phyloP scores from a whole-genome alignment of 768 basidiomycete species.

The Agaricus bisporus region DNA sequence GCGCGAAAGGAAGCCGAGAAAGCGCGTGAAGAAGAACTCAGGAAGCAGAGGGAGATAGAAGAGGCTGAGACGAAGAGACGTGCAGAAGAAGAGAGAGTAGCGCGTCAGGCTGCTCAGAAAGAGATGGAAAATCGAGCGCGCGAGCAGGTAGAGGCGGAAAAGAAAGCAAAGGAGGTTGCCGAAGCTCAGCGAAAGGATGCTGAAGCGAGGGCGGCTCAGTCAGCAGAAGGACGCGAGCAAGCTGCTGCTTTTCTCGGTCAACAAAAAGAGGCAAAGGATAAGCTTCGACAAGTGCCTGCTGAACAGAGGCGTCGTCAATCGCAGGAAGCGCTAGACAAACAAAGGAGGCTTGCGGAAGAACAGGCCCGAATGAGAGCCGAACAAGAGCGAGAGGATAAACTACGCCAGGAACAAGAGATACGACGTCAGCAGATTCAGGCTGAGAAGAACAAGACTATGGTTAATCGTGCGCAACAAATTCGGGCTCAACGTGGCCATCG shows the following conservation, averaged over 20 bases:
- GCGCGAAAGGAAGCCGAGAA: neutral
- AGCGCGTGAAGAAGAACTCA: neutral
- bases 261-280: neutral
- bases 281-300: neutral
- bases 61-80: neutral
- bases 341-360: constrained; percentile 1
- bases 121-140: neutral
- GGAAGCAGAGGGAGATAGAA: neutral
- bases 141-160: neutral
- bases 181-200: neutral
- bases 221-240: neutral
- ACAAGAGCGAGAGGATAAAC: neutral
- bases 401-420: constrained; percentile 3
- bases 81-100: neutral
- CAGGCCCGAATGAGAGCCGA: constrained; percentile 1
- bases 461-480: constrained; percentile 3
- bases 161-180: neutral
- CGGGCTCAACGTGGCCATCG: neutral
- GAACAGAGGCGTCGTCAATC: neutral
- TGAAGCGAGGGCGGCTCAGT: neutral
- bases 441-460: constrained; percentile 1
- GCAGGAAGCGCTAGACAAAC: neutral
- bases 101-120: neutral
- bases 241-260: neutral
- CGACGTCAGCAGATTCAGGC: constrained; percentile 4